These are phyloP conservation scores for Hyparrhenia diplandra DNA, from an alignment of 176 grass and related monocot genomes.

Conservation along the genomic window DNA sequence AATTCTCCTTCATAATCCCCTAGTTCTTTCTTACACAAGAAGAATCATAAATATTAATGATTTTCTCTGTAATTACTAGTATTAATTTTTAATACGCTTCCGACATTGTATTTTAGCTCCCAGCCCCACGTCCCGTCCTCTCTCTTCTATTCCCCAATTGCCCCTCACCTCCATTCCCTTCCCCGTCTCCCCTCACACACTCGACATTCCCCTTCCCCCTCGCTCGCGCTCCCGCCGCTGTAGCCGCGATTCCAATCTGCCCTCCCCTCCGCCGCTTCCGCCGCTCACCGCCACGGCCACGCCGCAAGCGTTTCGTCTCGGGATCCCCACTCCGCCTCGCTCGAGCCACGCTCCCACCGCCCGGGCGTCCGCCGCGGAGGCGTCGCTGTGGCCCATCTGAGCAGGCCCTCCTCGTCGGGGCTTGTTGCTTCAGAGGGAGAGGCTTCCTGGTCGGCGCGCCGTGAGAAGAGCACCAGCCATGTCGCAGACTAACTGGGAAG, in stretches of 20 bases:
- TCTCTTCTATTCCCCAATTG: neutral
- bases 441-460: neutral
- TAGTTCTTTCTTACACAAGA: no score
- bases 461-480: slow-evolving; percentile 30
- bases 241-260: slow-evolving; percentile 18
- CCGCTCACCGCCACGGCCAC: neutral
- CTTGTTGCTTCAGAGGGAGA: neutral
- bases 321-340: neutral
- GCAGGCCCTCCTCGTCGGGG: neutral
- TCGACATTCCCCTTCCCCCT: neutral
- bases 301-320: slow-evolving; percentile 20
- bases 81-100: neutral
- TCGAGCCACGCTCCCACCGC: neutral
- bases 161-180: neutral
- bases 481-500: slow-evolving; percentile 80
- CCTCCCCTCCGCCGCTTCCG: neutral
- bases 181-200: neutral
- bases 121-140: neutral
- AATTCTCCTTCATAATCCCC: no score
- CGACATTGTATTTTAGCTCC: neutral
- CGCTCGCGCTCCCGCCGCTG: neutral
- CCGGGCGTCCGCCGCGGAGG: neutral
- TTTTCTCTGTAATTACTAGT: neutral
- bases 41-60: no score
- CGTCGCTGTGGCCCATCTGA: neutral